phyloP scores from a whole-genome alignment of 2,329 filamentous ascomycete species.

The Pseudocercospora cruenta region DNA sequence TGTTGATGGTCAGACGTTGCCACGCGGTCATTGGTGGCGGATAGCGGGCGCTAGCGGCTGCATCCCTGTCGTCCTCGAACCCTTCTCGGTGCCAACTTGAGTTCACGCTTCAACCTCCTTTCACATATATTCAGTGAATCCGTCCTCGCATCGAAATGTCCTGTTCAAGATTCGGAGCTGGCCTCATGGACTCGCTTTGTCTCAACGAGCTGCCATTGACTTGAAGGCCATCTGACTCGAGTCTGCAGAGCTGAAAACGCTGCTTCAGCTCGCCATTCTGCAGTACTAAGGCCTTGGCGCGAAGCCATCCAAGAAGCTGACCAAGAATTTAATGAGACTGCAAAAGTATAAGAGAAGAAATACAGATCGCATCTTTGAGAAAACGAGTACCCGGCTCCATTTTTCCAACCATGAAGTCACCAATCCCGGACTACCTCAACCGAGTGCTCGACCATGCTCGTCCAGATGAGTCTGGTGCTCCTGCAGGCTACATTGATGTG shows the following conservation, averaged over 20 bases:
- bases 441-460: not conserved
- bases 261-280: not conserved
- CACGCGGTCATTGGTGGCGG: too few relatives aligned
- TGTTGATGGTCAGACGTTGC: too few relatives aligned
- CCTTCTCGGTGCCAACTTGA: too few relatives aligned
- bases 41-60: too few relatives aligned
- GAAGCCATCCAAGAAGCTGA: not conserved
- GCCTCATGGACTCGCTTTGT: not conserved
- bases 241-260: not conserved
- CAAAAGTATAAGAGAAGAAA: not conserved
- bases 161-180: not conserved
- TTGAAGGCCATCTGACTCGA: not conserved
- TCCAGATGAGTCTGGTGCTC: not conserved
- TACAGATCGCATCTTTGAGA: not conserved
- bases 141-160: too few relatives aligned
- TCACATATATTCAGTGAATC: too few relatives aligned
- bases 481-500: not conserved
- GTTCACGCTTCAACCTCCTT: too few relatives aligned
- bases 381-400: not conserved
- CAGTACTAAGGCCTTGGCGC: not conserved
- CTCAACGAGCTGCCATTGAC: not conserved
- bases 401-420: not conserved
- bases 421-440: not conserved
- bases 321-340: slow-evolving; percentile 10
- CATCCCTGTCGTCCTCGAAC: too few relatives aligned